A percentile compares a stretch with the other conserved stretches of the same genome.
Conservation (phyloP, 2,329 filamentous ascomycete genomes). For the Trichoderma harzianum region DNA sequence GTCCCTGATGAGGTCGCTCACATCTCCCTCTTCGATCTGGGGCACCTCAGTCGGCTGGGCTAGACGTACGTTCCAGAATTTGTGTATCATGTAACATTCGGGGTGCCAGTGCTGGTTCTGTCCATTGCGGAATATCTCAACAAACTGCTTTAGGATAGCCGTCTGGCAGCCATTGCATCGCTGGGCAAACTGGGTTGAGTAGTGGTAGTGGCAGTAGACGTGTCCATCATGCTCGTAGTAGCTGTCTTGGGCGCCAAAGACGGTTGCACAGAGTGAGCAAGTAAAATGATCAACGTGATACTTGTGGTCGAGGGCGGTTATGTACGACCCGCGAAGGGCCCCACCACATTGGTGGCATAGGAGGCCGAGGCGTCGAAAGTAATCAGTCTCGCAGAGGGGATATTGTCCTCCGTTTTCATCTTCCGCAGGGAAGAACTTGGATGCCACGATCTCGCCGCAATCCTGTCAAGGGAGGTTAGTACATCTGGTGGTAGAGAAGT, state of each 20-base stretch:
- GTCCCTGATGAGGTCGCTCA: conserved; percentile 61
- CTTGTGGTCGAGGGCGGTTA: conserved; percentile 94
- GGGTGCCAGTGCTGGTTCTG: conserved; percentile 99
- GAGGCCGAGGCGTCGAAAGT: conserved; percentile 87
- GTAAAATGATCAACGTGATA: conserved; percentile 99
- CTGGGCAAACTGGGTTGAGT: conserved; percentile 95
- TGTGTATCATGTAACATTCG: conserved; percentile 99
- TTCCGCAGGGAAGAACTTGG: conserved; percentile 97
- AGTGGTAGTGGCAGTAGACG: conserved; percentile 98
- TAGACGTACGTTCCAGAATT: conserved; percentile 97
- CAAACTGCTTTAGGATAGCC: conserved; percentile 96
- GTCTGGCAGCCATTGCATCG: conserved; percentile 96
- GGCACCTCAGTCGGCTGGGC: conserved; percentile 56
- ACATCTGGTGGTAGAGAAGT: background rate
- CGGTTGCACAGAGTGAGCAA: conserved; percentile 91
- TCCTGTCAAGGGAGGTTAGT: conserved; percentile 56
- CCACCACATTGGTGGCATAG: conserved; percentile 90
- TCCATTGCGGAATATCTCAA: conserved; percentile 96
- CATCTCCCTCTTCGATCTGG: conserved; percentile 43
- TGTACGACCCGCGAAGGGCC: conserved; percentile 92
- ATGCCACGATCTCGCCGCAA: conserved; percentile 93
- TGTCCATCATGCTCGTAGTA: conserved; percentile 97
- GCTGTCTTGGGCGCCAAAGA: conserved; percentile 97
- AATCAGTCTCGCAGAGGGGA: conserved; percentile 95
- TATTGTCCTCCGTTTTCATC: conserved; percentile 87